A percentile compares a stretch with the other conserved stretches of the same genome.
Evolutionary conservation across 2,329 filamentous ascomycete genomes (phyloP).

Genomic region (Botrytis fragariae): DNA sequence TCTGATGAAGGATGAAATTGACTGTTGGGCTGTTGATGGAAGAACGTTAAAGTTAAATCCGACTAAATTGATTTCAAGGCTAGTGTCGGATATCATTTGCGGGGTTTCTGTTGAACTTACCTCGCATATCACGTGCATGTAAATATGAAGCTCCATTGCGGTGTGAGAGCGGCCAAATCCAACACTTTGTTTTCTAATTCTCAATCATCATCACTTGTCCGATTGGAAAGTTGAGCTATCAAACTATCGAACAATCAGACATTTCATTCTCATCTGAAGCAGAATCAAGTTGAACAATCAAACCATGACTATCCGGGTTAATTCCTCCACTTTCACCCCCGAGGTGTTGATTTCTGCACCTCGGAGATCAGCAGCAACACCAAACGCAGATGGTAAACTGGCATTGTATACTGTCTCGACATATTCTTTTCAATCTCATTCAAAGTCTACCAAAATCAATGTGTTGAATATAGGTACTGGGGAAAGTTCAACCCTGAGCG

Average conservation of each 20-base stretch:
- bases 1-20: too few species aligned
- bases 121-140: not conserved
- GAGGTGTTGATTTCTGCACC: constrained; percentile 65
- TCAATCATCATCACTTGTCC: not conserved
- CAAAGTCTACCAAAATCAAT: constrained; percentile 65
- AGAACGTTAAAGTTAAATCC: not conserved
- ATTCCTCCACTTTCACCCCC: constrained; percentile 69
- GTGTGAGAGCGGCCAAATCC: not conserved
- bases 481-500: constrained; percentile 62
- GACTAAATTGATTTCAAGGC: not conserved
- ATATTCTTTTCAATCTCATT: constrained; percentile 77
- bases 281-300: not conserved
- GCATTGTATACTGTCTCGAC: constrained; percentile 68
- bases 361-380: constrained; percentile 63
- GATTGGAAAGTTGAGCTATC: not conserved
- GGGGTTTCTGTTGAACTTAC: not conserved
- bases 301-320: constrained; percentile 60
- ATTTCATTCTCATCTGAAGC: not conserved
- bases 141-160: not conserved
- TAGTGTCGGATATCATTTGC: not conserved
- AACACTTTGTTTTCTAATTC: not conserved
- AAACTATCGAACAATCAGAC: not conserved
- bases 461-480: constrained; percentile 68
- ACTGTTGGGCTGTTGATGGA: not conserved
- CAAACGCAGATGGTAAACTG: constrained; percentile 64